Conservation (phyloP, 2,329 filamentous ascomycete species). For the Sporothrix sp. region DNA sequence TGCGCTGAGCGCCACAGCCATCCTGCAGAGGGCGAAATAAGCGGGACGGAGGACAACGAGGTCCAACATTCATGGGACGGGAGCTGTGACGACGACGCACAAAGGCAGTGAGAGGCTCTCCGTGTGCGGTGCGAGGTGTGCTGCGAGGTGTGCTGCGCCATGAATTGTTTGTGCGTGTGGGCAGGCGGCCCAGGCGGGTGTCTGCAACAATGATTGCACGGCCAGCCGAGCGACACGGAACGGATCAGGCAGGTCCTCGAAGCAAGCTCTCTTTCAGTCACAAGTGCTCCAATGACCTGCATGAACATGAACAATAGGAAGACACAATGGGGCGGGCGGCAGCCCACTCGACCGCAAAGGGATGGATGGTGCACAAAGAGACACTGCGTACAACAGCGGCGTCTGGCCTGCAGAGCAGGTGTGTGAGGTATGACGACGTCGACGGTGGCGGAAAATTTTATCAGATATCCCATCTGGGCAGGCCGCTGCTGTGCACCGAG, state of each 20-base stretch:
- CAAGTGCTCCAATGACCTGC: neutral
- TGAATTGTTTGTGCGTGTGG: no score
- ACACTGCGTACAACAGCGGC: neutral
- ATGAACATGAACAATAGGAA: neutral
- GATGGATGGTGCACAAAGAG: neutral
- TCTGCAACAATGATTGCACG: no score
- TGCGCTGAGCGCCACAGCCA: no score
- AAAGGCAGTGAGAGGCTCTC: neutral
- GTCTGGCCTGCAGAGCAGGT: neutral
- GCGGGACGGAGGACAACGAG: neutral
- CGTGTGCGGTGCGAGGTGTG: neutral
- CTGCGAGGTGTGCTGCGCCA: neutral
- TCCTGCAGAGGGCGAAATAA: neutral
- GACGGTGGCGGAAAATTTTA: neutral
- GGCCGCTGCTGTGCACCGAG: neutral
- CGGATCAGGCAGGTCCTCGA: no score
- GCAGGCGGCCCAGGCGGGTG: no score
- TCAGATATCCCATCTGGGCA: neutral
- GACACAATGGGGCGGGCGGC: slow-evolving; percentile 2
- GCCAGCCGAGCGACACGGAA: no score
- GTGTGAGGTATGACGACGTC: neutral
- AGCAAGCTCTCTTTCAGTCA: no score
- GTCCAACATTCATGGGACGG: slow-evolving; percentile 5
- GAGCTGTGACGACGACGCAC: neutral
- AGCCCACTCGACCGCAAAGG: neutral